Evolutionary conservation across 2,329 filamentous ascomycete species (phyloP).

Genomic region (Penicillium aurantiogriseum): DNA sequence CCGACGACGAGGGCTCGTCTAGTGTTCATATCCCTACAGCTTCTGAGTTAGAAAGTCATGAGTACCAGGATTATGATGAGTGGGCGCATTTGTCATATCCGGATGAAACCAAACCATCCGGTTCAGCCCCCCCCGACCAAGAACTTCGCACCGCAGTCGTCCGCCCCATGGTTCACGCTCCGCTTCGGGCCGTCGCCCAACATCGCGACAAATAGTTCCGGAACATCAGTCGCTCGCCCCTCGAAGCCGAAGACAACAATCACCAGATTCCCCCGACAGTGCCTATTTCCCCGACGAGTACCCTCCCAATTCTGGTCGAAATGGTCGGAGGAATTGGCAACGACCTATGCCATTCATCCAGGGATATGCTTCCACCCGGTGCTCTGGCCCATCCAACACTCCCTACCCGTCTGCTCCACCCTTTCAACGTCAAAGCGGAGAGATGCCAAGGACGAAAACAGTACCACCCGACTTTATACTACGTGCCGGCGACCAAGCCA

Average conservation of each 20-base stretch:
- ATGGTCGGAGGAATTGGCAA: conserved; percentile 36
- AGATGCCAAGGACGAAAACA: too few relatives aligned
- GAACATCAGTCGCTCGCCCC: conserved; percentile 39
- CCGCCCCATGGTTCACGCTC: conserved; percentile 39
- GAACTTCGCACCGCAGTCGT: conserved; percentile 43
- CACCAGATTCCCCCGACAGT: conserved; percentile 58
- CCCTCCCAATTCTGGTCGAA: conserved; percentile 46
- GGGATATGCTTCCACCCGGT: conserved; percentile 42
- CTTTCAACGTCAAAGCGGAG: too few relatives aligned
- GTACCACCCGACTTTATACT: too few relatives aligned
- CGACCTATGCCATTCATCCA: conserved; percentile 26
- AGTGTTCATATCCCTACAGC: conserved; percentile 45
- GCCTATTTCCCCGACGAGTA: conserved; percentile 65
- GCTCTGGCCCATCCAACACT: conserved; percentile 41
- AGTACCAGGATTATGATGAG: conserved; percentile 39
- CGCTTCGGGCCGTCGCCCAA: conserved; percentile 38
- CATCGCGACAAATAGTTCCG: conserved; percentile 34
- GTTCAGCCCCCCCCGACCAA: conserved; percentile 47
- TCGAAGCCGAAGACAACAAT: conserved; percentile 43
- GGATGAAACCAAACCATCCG: conserved; percentile 49
- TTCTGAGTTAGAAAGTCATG: conserved; percentile 38
- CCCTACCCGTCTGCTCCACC: conserved; percentile 24
- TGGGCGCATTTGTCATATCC: conserved; percentile 45
- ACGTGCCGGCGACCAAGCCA: too few relatives aligned
- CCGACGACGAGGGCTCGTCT: conserved; percentile 48